These are phyloP conservation scores for Entophlyctis luteolus DNA, from an alignment of 192 early-diverging fungal species.

Conservation along the genomic window DNA sequence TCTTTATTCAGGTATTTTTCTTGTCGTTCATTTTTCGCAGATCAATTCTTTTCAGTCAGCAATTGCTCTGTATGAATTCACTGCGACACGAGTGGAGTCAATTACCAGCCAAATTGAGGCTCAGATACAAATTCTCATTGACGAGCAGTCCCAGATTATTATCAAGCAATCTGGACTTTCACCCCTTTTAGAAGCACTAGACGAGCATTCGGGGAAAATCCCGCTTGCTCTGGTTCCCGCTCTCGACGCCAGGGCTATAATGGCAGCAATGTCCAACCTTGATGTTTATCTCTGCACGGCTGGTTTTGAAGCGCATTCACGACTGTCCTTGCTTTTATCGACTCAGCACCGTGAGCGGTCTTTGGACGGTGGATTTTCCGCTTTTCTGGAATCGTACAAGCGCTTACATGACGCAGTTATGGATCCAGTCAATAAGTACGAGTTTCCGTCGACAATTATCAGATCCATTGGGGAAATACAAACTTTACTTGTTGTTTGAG, in stretches of 20 bases:
- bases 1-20: conserved; percentile 63
- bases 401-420: conserved; percentile 10
- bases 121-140: conserved; percentile 58
- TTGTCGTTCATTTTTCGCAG: background rate
- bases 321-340: conserved; percentile 21
- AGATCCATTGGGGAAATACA: conserved; percentile 4
- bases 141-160: conserved; percentile 62
- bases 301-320: conserved; percentile 54
- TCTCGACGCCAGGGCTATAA: conserved; percentile 52
- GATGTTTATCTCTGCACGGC: conserved; percentile 65
- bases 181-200: conserved; percentile 48
- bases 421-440: conserved; percentile 8
- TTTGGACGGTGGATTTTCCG: conserved; percentile 12
- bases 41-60: conserved; percentile 46
- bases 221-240: conserved; percentile 53
- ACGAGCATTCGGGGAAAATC: conserved; percentile 54
- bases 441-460: conserved; percentile 10
- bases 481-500: conserved; percentile 6
- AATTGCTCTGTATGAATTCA: conserved; percentile 62
- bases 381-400: conserved; percentile 11
- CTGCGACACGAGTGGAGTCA: conserved; percentile 47
- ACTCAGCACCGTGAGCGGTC: conserved; percentile 4
- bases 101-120: conserved; percentile 63
- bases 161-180: conserved; percentile 63
- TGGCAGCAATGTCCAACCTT: conserved; percentile 52